These are phyloP conservation scores for Psidium guajava DNA, from an alignment of 345 rosid species.

Conservation along the genomic window DNA sequence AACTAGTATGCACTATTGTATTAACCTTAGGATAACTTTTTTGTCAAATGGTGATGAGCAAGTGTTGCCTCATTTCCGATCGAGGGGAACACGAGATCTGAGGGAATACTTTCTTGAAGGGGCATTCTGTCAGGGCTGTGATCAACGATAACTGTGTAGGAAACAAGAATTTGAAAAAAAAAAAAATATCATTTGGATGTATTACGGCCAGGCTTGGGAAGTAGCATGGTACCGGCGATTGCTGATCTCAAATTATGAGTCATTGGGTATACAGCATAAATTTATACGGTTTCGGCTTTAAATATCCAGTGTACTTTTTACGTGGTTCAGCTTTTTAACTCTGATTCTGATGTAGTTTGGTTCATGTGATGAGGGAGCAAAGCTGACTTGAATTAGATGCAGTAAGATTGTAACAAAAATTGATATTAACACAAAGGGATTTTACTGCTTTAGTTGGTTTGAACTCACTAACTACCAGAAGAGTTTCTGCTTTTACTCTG, in stretches of 20 bases:
- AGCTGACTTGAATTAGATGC: background rate
- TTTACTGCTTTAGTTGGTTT: background rate
- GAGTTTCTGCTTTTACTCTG: background rate
- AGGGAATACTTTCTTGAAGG: background rate
- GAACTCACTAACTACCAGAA: background rate
- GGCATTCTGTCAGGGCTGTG: background rate
- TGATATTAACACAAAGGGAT: background rate
- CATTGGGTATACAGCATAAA: background rate
- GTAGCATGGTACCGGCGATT: background rate
- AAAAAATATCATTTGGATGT: background rate
- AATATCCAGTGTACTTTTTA: background rate
- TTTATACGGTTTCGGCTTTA: background rate
- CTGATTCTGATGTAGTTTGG: background rate
- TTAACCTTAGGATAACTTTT: background rate
- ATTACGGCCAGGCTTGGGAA: background rate
- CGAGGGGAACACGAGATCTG: background rate
- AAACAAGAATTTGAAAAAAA: background rate
- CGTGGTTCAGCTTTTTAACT: background rate
- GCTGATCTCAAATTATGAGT: background rate
- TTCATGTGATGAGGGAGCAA: background rate
- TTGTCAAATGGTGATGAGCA: background rate
- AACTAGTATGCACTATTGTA: background rate
- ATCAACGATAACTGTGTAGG: background rate
- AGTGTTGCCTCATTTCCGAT: background rate
- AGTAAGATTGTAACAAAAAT: background rate